These are phyloP conservation scores for Cucumis variabilis DNA, from an alignment of 331 rosid species.

Conservation along the genomic window DNA sequence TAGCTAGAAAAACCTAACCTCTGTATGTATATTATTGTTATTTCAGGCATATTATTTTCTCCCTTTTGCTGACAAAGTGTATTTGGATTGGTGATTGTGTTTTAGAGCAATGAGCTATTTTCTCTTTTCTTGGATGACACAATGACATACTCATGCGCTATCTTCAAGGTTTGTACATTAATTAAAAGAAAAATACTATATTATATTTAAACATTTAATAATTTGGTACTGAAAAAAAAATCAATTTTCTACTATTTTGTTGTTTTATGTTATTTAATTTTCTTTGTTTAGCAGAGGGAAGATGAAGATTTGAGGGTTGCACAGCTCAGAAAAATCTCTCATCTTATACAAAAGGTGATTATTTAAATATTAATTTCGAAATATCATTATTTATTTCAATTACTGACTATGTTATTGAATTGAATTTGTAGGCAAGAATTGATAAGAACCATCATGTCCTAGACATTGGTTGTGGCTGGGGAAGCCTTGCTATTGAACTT, in stretches of 20 bases:
- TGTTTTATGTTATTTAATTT: not conserved
- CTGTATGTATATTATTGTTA: too few species aligned
- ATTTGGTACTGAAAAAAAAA: too few species aligned
- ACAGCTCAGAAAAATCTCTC: slow-evolving; percentile 68
- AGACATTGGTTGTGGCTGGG: slow-evolving; percentile 96
- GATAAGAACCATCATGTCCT: slow-evolving; percentile 76
- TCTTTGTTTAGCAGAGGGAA: slow-evolving; percentile 47
- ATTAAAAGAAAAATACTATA: too few species aligned
- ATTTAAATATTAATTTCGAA: too few species aligned
- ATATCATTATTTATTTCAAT: not conserved
- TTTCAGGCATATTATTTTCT: too few species aligned
- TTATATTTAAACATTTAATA: not conserved
- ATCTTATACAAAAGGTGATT: too few species aligned
- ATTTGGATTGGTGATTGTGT: not conserved
- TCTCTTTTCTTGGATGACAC: slow-evolving; percentile 86
- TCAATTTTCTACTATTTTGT: too few species aligned
- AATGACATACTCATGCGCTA: slow-evolving; percentile 87
- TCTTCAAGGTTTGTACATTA: slow-evolving; percentile 68
- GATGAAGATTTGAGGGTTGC: slow-evolving; percentile 79
- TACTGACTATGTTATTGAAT: not conserved
- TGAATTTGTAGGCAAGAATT: slow-evolving; percentile 60
- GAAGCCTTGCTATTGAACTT: slow-evolving; percentile 84
- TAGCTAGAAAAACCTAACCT: too few species aligned
- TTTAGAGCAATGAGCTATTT: slow-evolving; percentile 86
- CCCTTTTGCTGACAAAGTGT: too few species aligned